These are phyloP conservation scores for Tuber magnatum DNA, from an alignment of 495 filamentous ascomycete genomes.

Conservation along the genomic window DNA sequence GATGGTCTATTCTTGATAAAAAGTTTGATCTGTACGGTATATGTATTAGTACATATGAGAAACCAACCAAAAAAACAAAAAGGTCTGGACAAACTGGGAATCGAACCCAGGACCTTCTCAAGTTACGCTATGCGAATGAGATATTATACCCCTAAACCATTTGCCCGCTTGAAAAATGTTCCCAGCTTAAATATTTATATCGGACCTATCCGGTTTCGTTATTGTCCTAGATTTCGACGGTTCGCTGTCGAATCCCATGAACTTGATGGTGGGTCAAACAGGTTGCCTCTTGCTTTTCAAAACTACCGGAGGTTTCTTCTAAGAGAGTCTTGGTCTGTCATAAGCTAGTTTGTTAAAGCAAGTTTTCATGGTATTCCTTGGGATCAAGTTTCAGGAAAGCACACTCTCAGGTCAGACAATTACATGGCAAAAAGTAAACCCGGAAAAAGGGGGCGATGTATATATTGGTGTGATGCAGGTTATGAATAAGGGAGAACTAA, in stretches of 20 bases:
- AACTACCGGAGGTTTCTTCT: background rate
- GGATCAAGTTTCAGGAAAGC: background rate
- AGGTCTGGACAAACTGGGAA: conserved; percentile 20
- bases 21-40: background rate
- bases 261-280: background rate
- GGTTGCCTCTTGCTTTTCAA: background rate
- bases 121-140: conserved; percentile 16
- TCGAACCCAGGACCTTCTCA: conserved; percentile 22
- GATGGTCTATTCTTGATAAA: background rate
- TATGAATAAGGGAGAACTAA: background rate
- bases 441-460: background rate
- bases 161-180: background rate
- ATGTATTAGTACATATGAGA: no score
- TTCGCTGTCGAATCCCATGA: background rate
- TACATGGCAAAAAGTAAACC: background rate
- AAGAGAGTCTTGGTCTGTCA: background rate
- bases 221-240: no score
- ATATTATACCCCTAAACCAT: conserved; percentile 25
- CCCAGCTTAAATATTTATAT: background rate
- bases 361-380: background rate
- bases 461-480: background rate
- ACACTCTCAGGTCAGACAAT: background rate
- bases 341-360: background rate
- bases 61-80: conserved; percentile 1
- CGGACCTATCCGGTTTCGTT: background rate